These are phyloP conservation scores for Tylopilus cervinicoccineus DNA, from an alignment of 768 basidiomycete species.

Conservation along the genomic window DNA sequence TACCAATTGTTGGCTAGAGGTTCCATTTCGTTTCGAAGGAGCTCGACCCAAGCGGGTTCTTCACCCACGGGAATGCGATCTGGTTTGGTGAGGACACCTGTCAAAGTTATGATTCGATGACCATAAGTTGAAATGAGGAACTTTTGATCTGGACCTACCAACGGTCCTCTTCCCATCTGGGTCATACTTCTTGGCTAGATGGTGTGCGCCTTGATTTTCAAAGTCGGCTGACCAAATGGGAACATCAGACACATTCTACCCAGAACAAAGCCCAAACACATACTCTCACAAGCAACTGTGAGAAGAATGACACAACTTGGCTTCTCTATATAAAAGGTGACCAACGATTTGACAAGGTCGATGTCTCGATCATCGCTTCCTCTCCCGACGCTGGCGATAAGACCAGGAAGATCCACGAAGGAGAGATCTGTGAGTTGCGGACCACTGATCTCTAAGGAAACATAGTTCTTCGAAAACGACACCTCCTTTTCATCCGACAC, in stretches of 20 bases:
- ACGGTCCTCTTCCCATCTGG: slow-evolving; percentile 65
- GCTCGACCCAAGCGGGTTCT: slow-evolving; percentile 45
- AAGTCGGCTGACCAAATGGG: slow-evolving; percentile 60
- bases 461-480: slow-evolving; percentile 52
- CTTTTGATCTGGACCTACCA: slow-evolving; percentile 47
- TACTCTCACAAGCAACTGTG: slow-evolving; percentile 49
- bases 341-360: slow-evolving; percentile 54
- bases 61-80: slow-evolving; percentile 45
- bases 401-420: slow-evolving; percentile 61
- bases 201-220: slow-evolving; percentile 72
- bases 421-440: slow-evolving; percentile 59
- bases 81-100: slow-evolving; percentile 56
- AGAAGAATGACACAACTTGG: slow-evolving; percentile 67
- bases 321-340: slow-evolving; percentile 55
- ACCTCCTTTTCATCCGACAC: slow-evolving; percentile 14
- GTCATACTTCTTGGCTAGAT: slow-evolving; percentile 58
- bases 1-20: slow-evolving; percentile 30
- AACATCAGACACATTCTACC: slow-evolving; percentile 33
- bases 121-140: slow-evolving; percentile 34
- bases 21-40: slow-evolving; percentile 51
- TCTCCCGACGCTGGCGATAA: slow-evolving; percentile 54
- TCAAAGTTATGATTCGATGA: not conserved
- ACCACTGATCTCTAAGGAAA: slow-evolving; percentile 57
- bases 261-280: not conserved
- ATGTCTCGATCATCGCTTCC: slow-evolving; percentile 54